Evolutionary conservation across 148 eudicot genomes (phyloP).

Genomic region (Arctostaphylos glauca): DNA sequence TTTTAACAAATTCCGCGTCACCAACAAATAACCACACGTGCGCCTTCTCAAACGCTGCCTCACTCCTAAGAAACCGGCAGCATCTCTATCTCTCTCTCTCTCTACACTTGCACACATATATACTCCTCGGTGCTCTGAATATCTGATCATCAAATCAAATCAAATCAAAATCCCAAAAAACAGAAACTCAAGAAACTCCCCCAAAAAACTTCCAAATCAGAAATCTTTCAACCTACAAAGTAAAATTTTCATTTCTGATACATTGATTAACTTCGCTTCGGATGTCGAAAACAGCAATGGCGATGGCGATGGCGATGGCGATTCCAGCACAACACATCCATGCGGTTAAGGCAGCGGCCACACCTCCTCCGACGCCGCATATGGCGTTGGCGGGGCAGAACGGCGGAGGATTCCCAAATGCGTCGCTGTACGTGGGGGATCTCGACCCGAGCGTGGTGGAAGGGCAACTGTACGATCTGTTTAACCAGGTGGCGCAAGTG

Average conservation of each 20-base stretch:
- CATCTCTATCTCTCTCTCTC: background rate
- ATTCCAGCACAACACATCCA: background rate
- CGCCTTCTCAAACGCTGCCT: conserved; percentile 1
- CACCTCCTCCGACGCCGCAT: conserved; percentile 10
- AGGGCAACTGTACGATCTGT: conserved; percentile 45
- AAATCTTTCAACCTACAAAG: background rate
- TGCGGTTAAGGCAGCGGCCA: conserved; percentile 2
- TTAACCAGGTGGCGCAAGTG: conserved; percentile 45
- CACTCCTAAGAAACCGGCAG: background rate
- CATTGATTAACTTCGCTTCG: background rate
- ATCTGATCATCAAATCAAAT: background rate
- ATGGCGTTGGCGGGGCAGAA: background rate
- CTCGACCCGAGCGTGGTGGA: conserved; percentile 46
- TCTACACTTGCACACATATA: background rate
- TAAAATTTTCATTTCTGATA: background rate
- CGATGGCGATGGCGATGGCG: conserved; percentile 7
- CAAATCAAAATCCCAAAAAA: background rate
- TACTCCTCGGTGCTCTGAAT: background rate
- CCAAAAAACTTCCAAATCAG: background rate
- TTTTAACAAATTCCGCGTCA: conserved; percentile 2
- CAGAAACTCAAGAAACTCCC: background rate
- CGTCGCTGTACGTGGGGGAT: conserved; percentile 63
- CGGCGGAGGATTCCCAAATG: conserved; percentile 25
- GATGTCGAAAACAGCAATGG: background rate
- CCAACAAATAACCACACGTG: background rate